phyloP scores from a whole-genome alignment of 495 filamentous ascomycete species.

The Hyphodiscus hymeniophilus region DNA sequence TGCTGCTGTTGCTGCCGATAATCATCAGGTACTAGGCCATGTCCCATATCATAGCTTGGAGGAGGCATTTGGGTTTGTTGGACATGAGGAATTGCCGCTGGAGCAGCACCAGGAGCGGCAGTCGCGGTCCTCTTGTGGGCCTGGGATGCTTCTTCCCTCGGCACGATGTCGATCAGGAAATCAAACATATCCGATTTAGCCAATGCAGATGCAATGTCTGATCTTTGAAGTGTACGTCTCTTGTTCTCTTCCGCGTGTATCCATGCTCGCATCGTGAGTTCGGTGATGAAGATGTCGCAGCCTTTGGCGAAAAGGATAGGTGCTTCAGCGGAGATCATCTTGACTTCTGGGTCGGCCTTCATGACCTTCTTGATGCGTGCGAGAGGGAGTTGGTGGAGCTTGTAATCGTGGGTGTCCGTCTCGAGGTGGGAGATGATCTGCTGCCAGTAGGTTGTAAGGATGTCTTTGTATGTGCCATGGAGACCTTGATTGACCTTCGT shows the following conservation, averaged over 20 bases:
- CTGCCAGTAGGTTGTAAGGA: constrained; percentile 97
- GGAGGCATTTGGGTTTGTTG: no score
- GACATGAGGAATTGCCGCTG: no score
- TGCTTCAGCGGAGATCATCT: constrained; percentile 98
- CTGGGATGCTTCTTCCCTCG: constrained; percentile 84
- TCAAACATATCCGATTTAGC: constrained; percentile 99
- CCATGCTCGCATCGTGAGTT: constrained; percentile 99
- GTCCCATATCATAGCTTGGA: constrained; percentile 58
- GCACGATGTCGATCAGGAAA: constrained; percentile 98
- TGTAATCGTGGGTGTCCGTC: constrained; percentile 93
- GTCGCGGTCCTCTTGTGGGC: constrained; percentile 61
- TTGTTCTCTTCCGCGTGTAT: constrained; percentile 99
- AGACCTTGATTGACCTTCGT: constrained; percentile 94
- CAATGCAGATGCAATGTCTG: constrained; percentile 90
- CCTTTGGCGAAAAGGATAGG: constrained; percentile 98
- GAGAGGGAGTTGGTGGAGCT: constrained; percentile 88
- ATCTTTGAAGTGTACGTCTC: constrained; percentile 86
- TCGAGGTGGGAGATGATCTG: constrained; percentile 93
- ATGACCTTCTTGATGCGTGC: constrained; percentile 99
- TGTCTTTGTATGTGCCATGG: constrained; percentile 86
- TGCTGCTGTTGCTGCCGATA: constrained; percentile 62
- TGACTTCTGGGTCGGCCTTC: constrained; percentile 98
- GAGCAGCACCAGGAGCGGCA: constrained; percentile 41
- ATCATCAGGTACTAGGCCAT: constrained; percentile 62
- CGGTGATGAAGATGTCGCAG: constrained; percentile 98